A percentile compares a stretch with the other conserved stretches of the same genome.
Evolutionary conservation across 2,329 filamentous ascomycete species (phyloP).

Genomic region (Aspergillus flavus): DNA sequence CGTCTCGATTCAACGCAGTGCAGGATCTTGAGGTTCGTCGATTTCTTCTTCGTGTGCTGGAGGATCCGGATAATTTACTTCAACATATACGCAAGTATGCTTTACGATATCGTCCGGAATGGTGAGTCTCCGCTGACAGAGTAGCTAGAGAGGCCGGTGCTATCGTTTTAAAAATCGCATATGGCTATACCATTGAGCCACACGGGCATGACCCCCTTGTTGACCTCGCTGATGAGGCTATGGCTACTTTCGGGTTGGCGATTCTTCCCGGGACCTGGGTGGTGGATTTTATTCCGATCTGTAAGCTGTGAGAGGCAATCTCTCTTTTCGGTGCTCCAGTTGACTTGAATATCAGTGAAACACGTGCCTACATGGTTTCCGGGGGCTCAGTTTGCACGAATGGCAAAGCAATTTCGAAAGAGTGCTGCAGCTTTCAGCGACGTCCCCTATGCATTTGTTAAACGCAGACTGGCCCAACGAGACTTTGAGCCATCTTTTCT

Average conservation of each 20-base stretch:
- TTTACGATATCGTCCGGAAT: neutral
- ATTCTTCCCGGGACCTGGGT: slow-evolving; percentile 46
- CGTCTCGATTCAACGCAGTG: slow-evolving; percentile 43
- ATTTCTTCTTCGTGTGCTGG: slow-evolving; percentile 47
- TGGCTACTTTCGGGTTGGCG: slow-evolving; percentile 45
- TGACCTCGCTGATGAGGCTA: slow-evolving; percentile 42
- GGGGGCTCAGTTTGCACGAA: slow-evolving; percentile 48
- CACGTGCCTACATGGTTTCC: slow-evolving; percentile 50
- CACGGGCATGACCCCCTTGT: slow-evolving; percentile 38
- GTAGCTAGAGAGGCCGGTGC: slow-evolving; percentile 34
- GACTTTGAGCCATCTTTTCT: slow-evolving; percentile 42
- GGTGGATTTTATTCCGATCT: slow-evolving; percentile 49
- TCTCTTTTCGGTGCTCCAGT: neutral
- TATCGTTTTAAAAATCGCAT: slow-evolving; percentile 46
- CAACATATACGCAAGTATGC: slow-evolving; percentile 43
- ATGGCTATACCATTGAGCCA: slow-evolving; percentile 35
- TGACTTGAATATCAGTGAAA: slow-evolving; percentile 21
- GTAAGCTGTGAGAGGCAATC: slow-evolving; percentile 8
- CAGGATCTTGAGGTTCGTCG: slow-evolving; percentile 49
- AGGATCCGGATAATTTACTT: slow-evolving; percentile 41
- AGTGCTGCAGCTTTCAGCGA: slow-evolving; percentile 34
- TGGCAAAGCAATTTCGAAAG: slow-evolving; percentile 38
- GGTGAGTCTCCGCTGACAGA: neutral
- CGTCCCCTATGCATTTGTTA: slow-evolving; percentile 48
- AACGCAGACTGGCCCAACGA: slow-evolving; percentile 40